Percentiles rank a stretch among this genome's conserved stretches.
Conservation (phyloP, 2,329 filamentous ascomycete genomes). For the Diaporthe citri region DNA sequence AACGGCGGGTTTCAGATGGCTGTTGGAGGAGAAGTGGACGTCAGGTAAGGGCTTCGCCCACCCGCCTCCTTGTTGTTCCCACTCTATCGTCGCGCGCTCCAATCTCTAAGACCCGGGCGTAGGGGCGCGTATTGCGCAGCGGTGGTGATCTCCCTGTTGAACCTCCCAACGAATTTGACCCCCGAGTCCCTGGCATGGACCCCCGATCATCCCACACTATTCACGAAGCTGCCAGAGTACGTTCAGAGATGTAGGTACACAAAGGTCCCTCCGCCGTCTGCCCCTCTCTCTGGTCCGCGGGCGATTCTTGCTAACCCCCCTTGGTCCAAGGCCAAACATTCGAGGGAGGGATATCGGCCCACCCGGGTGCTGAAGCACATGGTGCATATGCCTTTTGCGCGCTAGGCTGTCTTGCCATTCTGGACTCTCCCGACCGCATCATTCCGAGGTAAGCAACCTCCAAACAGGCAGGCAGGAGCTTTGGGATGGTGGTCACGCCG, state of each 20-base stretch:
- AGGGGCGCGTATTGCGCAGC: slow-evolving; percentile 94
- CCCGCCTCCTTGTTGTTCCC: background rate
- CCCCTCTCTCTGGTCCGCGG: slow-evolving; percentile 30
- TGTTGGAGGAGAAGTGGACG: slow-evolving; percentile 89
- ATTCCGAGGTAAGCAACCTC: slow-evolving; percentile 73
- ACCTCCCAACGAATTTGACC: slow-evolving; percentile 84
- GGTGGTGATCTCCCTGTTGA: slow-evolving; percentile 84
- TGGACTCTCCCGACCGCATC: slow-evolving; percentile 81
- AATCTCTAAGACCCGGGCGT: slow-evolving; percentile 39
- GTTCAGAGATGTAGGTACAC: slow-evolving; percentile 78
- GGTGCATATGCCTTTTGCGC: slow-evolving; percentile 97
- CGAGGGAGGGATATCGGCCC: slow-evolving; percentile 91
- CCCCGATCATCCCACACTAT: slow-evolving; percentile 71
- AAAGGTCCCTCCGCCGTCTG: slow-evolving; percentile 36
- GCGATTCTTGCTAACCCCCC: slow-evolving; percentile 42
- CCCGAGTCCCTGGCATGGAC: slow-evolving; percentile 76
- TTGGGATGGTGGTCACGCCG: slow-evolving; percentile 25
- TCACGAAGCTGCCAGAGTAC: slow-evolving; percentile 82
- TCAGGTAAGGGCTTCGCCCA: slow-evolving; percentile 67
- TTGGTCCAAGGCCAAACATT: slow-evolving; percentile 83
- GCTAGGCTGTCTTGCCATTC: slow-evolving; percentile 86
- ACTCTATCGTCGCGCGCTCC: background rate
- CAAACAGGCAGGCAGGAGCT: slow-evolving; percentile 32
- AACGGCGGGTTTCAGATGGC: slow-evolving; percentile 93
- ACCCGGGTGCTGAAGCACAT: slow-evolving; percentile 91